Evolutionary conservation across 1,284 basidiomycete species (phyloP).

Genomic region (Leccinum variabile): DNA sequence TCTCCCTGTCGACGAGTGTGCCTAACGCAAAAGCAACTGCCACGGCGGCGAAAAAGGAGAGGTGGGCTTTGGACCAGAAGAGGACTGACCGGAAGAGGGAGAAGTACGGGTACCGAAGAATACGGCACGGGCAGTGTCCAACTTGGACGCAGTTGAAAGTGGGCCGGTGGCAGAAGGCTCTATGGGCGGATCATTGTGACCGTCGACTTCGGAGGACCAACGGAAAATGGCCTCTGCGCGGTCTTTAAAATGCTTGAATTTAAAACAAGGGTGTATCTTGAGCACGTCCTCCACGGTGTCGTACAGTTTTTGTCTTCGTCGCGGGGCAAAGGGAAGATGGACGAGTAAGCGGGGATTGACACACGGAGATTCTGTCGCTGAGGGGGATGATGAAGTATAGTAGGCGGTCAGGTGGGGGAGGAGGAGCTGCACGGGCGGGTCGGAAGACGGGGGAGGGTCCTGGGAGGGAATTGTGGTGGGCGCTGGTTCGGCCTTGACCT

Average conservation of each 20-base stretch:
- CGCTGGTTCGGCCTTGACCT: constrained; percentile 51
- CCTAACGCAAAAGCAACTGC: constrained; percentile 59
- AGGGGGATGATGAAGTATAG: constrained; percentile 27
- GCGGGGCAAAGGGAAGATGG: constrained; percentile 41
- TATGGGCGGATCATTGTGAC: constrained; percentile 8
- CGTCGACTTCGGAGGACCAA: constrained; percentile 37
- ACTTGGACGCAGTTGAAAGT: constrained; percentile 17
- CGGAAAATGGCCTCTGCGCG: constrained; percentile 48
- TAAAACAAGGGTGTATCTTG: constrained; percentile 51
- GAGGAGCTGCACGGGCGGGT: constrained; percentile 30
- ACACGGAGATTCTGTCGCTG: constrained; percentile 31
- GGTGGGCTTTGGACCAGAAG: constrained; percentile 39
- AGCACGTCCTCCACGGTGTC: constrained; percentile 45
- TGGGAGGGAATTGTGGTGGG: constrained; percentile 32
- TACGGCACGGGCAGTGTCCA: constrained; percentile 34
- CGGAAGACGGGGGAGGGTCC: constrained; percentile 17
- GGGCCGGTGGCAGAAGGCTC: constrained; percentile 9
- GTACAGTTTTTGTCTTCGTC: constrained; percentile 39
- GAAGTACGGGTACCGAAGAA: constrained; percentile 34
- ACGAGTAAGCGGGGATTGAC: constrained; percentile 42
- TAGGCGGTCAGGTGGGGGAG: constrained; percentile 26
- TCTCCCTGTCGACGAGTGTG: constrained; percentile 40
- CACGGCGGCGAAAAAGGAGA: constrained; percentile 60
- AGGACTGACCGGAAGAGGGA: constrained; percentile 14
- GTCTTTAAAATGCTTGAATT: constrained; percentile 48